Base-by-base conservation (phyloP, 1,284 basidiomycete genomes). In the Taiwanofungus camphoratus region DNA sequence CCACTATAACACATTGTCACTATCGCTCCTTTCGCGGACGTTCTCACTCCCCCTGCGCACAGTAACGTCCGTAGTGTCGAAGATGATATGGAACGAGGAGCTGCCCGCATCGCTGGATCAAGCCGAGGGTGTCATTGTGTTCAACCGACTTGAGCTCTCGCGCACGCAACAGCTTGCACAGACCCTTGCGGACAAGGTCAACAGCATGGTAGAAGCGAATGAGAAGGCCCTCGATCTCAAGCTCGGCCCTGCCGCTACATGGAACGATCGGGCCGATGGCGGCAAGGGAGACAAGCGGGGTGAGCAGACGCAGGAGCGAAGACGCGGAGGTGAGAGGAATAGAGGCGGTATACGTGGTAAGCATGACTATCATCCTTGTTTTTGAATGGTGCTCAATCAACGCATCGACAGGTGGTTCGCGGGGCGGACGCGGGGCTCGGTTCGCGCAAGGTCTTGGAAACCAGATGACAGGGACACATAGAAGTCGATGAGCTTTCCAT, bases 31-130 rank as follows among this genome's bases (percentile, higher is more conserved):
- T 37, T 83, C 93, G 5, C 76, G 79, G 45, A 96, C 90, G 3
- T 98, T 99, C 70, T 84, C 84, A 22, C 73, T 99, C 12, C 75
- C 91, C 5, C 66, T 86, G 44, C 77, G 83, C 39, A 71, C 80
- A 11, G 92, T 97, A 6, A 92, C 87, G 4, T 94, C 93, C 19
- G 83, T 97, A 56, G 89, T 98, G 36, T 94, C 90, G 36, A 92
- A 93, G 68, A 98, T 99, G 96, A 97, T 99, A 59, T 98, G 94
- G 92, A 92, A 80, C 57, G 96, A 98, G 62, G 94, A 98, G 63
- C 74, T 99, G 12, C 77, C 89, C 0, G 96, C 95, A 1, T 94
- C 92, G 23, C 73, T 99, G 45, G 96, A 99, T 63, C 90, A 90
- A 62, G 82, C 89, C 15, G 82, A 82, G 41, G 79, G 82, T 42